A percentile compares a stretch with the other conserved stretches of the same genome.
Evolutionary conservation across 1,284 basidiomycete genomes (phyloP).

Genomic region (Austroboletus novae-zelandiae): DNA sequence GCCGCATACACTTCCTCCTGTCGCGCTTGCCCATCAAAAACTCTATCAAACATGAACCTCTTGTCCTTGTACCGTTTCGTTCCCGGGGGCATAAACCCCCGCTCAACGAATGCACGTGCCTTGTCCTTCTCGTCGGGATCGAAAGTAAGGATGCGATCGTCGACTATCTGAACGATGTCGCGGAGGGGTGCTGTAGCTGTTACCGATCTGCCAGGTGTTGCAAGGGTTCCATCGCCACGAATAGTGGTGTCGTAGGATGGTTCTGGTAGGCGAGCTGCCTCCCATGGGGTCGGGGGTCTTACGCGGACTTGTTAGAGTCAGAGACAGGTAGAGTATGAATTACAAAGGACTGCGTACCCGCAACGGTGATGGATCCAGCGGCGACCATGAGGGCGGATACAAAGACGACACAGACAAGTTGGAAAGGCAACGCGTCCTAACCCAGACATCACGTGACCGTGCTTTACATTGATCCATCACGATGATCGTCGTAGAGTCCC

Average conservation of each 20-base stretch:
- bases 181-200: conserved; percentile 57
- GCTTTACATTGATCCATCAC: conserved; percentile 20
- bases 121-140: conserved; percentile 88
- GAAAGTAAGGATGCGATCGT: conserved; percentile 90
- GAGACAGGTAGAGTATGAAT: not conserved
- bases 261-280: conserved; percentile 77
- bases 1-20: conserved; percentile 86
- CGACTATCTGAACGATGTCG: conserved; percentile 75
- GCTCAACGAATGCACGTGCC: conserved; percentile 70
- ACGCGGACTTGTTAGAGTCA: conserved; percentile 69
- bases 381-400: conserved; percentile 56
- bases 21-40: conserved; percentile 76
- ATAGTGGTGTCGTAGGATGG: conserved; percentile 65
- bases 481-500: conserved; percentile 53
- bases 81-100: conserved; percentile 79
- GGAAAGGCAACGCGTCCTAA: conserved; percentile 34
- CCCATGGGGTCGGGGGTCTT: conserved; percentile 82
- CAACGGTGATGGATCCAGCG: conserved; percentile 83
- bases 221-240: conserved; percentile 80
- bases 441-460: conserved; percentile 28
- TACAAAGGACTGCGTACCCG: conserved; percentile 48
- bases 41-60: conserved; percentile 93
- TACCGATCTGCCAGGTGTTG: conserved; percentile 56
- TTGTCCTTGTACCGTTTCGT: conserved; percentile 90
- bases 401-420: conserved; percentile 19